Percentiles rank a stretch among this genome's conserved stretches.
These are phyloP conservation scores for Corniculantispora saksenae DNA, from an alignment of 2,329 filamentous ascomycete species.

Conservation along the genomic window DNA sequence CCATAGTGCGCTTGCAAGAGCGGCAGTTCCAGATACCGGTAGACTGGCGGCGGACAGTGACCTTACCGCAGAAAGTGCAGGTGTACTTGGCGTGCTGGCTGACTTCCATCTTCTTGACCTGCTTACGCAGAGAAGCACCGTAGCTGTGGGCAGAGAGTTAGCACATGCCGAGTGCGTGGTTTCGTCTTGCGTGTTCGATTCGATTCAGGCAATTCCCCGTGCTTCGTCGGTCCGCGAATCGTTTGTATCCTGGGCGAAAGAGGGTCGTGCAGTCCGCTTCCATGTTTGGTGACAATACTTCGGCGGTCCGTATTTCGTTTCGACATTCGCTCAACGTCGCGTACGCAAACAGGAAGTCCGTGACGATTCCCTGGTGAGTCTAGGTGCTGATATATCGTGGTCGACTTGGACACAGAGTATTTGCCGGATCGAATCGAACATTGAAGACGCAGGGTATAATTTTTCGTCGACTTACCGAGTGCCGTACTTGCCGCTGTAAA, in stretches of 20 bases:
- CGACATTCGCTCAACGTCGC: background rate
- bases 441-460: background rate
- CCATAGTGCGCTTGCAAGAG: constrained; percentile 82
- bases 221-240: background rate
- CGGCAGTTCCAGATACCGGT: constrained; percentile 98
- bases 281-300: background rate
- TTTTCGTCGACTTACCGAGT: constrained; percentile 68
- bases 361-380: background rate
- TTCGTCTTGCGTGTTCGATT: constrained; percentile 4
- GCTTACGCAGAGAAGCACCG: constrained; percentile 99
- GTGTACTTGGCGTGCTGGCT: constrained; percentile 96
- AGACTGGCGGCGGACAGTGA: constrained; percentile 84
- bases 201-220: background rate
- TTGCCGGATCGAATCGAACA: constrained; percentile 18
- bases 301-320: background rate
- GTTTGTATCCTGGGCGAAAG: background rate
- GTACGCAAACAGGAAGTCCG: background rate
- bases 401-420: background rate
- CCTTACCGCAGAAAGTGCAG: constrained; percentile 99
- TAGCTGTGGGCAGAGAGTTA: constrained; percentile 61
- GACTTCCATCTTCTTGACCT: constrained; percentile 98
- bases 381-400: background rate
- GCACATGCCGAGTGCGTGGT: constrained; percentile 22
- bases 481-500: constrained; percentile 79
- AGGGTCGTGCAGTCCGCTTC: background rate